Base-by-base conservation (phyloP, 2,329 filamentous ascomycete species). In the Pseudocercospora fuligena region DNA sequence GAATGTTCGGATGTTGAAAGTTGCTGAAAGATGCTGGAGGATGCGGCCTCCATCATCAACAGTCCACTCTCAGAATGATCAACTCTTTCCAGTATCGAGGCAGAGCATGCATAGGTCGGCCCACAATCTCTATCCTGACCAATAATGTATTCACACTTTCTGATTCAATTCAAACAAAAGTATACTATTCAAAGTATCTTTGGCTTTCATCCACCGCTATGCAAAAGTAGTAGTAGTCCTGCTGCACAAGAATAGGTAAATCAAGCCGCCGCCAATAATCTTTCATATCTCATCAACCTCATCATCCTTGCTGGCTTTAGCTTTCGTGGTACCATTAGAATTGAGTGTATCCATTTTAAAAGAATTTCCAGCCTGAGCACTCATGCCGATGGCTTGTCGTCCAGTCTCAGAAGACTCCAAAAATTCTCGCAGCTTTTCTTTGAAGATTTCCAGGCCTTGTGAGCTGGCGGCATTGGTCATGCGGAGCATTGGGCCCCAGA, bases 401-500 rank as follows among this genome's bases (percentile, higher is more conserved):
- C 93, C 93, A 11, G 90, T 91, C 73, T 97, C 93, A n/a, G 90
- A 92, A 73, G 87, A 90, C 81, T 94, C 92, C 65, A 98, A 85
- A 75, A 97, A 97, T 33, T 97, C 93, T 25, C 94, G 88, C 56
- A 98, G 87, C 73, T 92, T 90, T 82, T 95, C 91, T 83, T 97
- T 97, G 77, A 92, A 92, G 72, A 99, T 93, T 73, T 97, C 93
- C 31, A 97, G 76, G 7, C 92, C 95, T 81, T 99, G 95, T 69
- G 86, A 86, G 57, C 89, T 90, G 3, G 95, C 95, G 14, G 95
- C 95, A 73, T 95, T 95, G 71, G 89, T 88, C 92, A 99, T 97
- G 77, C 96, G 93, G 73, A 96, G 84, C 85, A 99, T 98, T 0
- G 95, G 95, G 0, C 95, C 95, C 82, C 97, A 94, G 16, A 99